A percentile compares a stretch with the other conserved stretches of the same genome.
Evolutionary conservation across 2,329 filamentous ascomycete species (phyloP).

Genomic region (Mycosphaerelloides madeirae): DNA sequence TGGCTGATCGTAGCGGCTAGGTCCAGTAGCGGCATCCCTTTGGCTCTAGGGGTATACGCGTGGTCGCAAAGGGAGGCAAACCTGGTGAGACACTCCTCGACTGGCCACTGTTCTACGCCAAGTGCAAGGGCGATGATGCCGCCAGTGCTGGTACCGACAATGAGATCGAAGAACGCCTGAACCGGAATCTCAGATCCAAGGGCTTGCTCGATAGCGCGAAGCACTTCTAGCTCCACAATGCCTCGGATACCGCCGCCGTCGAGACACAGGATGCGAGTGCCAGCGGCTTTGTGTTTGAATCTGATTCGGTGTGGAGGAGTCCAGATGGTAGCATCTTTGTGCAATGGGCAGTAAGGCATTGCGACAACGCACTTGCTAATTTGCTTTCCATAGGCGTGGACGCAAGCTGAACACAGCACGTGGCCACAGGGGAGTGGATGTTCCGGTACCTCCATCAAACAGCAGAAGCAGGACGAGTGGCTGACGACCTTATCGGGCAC

Average conservation of each 20-base stretch:
- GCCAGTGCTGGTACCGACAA: conserved; percentile 39
- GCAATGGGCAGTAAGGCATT: conserved; percentile 26
- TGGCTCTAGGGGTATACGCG: conserved; percentile 6
- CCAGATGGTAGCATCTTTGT: conserved; percentile 4
- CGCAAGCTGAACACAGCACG: conserved; percentile 38
- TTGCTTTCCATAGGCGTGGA: conserved; percentile 28
- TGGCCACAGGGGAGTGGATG: conserved; percentile 42
- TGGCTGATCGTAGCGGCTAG: conserved; percentile 6
- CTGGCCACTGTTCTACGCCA: conserved; percentile 7
- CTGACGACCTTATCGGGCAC: conserved; percentile 26
- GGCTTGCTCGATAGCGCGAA: conserved; percentile 34
- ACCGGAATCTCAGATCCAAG: conserved; percentile 36
- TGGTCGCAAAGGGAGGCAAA: conserved; percentile 30
- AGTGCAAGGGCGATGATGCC: conserved; percentile 28
- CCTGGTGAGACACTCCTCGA: conserved; percentile 30
- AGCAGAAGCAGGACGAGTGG: conserved; percentile 43
- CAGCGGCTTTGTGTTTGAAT: conserved; percentile 35
- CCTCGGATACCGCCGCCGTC: conserved; percentile 35
- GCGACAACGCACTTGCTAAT: conserved; percentile 2
- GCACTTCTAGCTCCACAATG: conserved; percentile 39
- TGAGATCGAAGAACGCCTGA: conserved; percentile 43
- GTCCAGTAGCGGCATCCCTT: conserved; percentile 1
- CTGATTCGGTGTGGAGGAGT: conserved; percentile 11
- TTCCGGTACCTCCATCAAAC: conserved; percentile 38
- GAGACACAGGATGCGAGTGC: conserved; percentile 38